Conservation (phyloP, 1,284 basidiomycete genomes). For the Lentinula novae-zelandiae region DNA sequence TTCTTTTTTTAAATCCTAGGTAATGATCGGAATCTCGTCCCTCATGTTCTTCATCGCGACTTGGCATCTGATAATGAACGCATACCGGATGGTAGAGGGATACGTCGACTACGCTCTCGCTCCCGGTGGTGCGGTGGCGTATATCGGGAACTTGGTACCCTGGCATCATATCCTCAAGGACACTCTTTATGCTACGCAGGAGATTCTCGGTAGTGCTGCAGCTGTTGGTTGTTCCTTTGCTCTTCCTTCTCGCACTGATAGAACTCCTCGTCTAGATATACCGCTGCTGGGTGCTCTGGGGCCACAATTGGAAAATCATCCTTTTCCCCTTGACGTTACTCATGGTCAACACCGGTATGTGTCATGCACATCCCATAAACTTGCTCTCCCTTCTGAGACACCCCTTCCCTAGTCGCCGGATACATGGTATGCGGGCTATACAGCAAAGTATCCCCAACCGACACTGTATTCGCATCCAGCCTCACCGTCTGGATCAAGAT, state of each 20-base stretch:
- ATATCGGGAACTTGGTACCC: conserved; percentile 1
- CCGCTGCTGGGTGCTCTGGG: background rate
- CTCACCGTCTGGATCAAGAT: conserved; percentile 7
- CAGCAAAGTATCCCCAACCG: background rate
- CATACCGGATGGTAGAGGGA: conserved; percentile 1
- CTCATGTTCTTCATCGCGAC: conserved; percentile 18
- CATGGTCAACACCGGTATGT: background rate
- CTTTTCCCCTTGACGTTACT: background rate
- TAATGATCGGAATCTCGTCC: conserved; percentile 16
- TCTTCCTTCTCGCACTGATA: no score
- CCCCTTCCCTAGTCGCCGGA: no score
- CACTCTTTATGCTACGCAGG: conserved; percentile 15
- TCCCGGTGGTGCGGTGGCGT: conserved; percentile 12
- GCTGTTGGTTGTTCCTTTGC: conserved; percentile 8
- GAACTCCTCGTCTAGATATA: background rate
- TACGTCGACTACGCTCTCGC: conserved; percentile 2
- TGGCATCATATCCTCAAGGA: conserved; percentile 18
- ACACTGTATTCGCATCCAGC: background rate
- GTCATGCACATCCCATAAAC: no score
- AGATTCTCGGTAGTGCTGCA: conserved; percentile 16
- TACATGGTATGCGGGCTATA: no score
- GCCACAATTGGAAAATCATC: background rate
- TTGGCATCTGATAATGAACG: conserved; percentile 17
- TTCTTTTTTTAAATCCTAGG: background rate
- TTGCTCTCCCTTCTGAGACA: no score